Evolutionary conservation across 1,139 yeast genomes (phyloP).

Genomic region (Taiozyma sp.): DNA sequence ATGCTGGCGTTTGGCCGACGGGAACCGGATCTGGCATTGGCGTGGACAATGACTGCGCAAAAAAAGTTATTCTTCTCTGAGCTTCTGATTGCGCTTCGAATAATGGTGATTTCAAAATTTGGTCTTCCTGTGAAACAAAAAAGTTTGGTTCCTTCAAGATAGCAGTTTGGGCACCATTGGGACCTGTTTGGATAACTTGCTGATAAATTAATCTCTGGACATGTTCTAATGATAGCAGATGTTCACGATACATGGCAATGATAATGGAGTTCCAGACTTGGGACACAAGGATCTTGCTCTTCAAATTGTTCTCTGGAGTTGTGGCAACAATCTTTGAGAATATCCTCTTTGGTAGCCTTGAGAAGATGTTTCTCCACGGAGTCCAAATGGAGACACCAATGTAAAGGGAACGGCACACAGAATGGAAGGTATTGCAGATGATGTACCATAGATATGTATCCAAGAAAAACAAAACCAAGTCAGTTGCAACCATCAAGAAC

Average conservation of each 20-base stretch:
- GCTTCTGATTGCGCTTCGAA: conserved; percentile 63
- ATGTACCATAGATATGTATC: conserved; percentile 78
- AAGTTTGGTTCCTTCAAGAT: conserved; percentile 64
- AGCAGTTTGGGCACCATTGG: conserved; percentile 13
- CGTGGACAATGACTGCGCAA: conserved; percentile 72
- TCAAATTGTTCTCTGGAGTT: conserved; percentile 40
- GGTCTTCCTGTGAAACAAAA: conserved; percentile 68
- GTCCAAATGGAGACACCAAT: conserved; percentile 72
- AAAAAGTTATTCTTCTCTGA: conserved; percentile 70
- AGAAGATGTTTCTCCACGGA: conserved; percentile 73
- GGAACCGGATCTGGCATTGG: conserved; percentile 72
- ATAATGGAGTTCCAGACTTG: conserved; percentile 74
- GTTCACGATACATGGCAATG: conserved; percentile 68
- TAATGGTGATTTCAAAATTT: conserved; percentile 52
- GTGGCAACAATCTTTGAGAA: conserved; percentile 66
- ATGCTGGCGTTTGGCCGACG: conserved; percentile 72
- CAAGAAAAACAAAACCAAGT: conserved; percentile 65
- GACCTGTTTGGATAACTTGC: conserved; percentile 39
- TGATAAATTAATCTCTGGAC: conserved; percentile 65
- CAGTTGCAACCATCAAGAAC: conserved; percentile 60
- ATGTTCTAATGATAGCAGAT: conserved; percentile 64
- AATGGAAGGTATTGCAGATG: conserved; percentile 63
- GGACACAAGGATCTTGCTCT: conserved; percentile 65
- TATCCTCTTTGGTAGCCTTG: conserved; percentile 68
- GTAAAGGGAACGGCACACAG: conserved; percentile 69